Base-by-base conservation (phyloP, 1,284 basidiomycete genomes). In the Malassezia cuniculi region DNA sequence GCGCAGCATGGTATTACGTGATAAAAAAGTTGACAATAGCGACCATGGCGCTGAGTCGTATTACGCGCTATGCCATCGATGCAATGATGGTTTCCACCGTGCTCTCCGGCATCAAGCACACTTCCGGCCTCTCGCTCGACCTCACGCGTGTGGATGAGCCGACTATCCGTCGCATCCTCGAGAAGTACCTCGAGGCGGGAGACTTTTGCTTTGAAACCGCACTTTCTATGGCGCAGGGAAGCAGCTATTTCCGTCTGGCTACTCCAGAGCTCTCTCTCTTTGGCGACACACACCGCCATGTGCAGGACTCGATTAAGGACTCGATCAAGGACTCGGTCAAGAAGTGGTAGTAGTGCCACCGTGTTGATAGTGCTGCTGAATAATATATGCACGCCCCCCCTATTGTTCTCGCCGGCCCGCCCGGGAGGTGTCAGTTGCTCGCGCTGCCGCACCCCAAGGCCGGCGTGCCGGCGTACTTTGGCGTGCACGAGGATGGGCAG, bases 41-140 rank as follows among this genome's bases (percentile, higher is more conserved):
- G n/a, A 26, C 28, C 18, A 60, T 53, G 44, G 54, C 61, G 41
- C 39, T 65, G 6, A 87, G 85, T 56, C 76, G 79, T 68, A 69
- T 94, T 17, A 68, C 80, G 27, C 89, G 94, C 70, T 86, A 83
- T 60, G 76, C 80, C 28, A 70, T 82, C 38, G 90, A 95, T 65
- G 83, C 81, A 17, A 75, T 85, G 39, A 74, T 94, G 30, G 53
- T 95, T 37, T 87, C 85, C 12, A 85, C 89, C 8, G 75, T 95
- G 8, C 70, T 90, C 16, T 89, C 89, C 24, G 90, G 90, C 24
- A 79, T 97, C 54, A 82, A 81, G 69, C 79, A 84, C 51, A 81
- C 85, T 20, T 50, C 59, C 6, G 63, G 63, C 18, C 43, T 54
- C 10, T 38, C 49, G 11, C 52, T 48, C 6, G 52, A 62, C 28